These are phyloP conservation scores for Candida maris DNA, from an alignment of 805 yeast species.

Conservation along the genomic window DNA sequence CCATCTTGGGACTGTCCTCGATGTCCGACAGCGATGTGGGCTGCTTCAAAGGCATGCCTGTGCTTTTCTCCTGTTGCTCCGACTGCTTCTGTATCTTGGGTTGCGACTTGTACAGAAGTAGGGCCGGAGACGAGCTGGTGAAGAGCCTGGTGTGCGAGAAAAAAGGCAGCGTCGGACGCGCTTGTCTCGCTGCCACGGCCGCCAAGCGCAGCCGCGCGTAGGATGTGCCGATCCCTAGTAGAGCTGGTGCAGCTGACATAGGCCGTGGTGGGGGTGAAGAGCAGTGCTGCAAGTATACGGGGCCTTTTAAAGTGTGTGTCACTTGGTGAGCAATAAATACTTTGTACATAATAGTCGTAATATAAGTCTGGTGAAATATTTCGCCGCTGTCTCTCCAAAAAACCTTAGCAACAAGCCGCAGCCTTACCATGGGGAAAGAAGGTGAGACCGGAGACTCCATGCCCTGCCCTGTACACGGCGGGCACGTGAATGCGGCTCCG, in stretches of 20 bases:
- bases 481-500: no score
- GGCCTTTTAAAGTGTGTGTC: no score
- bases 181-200: not conserved
- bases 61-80: not conserved
- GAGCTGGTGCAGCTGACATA: no score
- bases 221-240: no score
- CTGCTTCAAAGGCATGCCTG: not conserved
- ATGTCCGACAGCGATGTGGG: slow-evolving; percentile 15
- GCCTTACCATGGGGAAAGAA: no score
- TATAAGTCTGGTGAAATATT: not conserved
- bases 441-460: no score
- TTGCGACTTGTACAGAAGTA: slow-evolving; percentile 26
- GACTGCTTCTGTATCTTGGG: slow-evolving; percentile 17
- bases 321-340: no score
- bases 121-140: not conserved
- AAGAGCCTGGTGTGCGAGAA: not conserved
- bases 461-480: no score
- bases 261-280: no score
- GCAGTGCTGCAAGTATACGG: no score
- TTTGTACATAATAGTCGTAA: no score
- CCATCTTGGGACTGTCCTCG: slow-evolving; percentile 21
- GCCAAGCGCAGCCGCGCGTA: not conserved
- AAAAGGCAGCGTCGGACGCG: not conserved
- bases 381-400: not conserved
- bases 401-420: no score